Percentiles rank a stretch among this genome's conserved stretches.
Conservation (phyloP, 768 basidiomycete genomes). For the Tricholomella constricta region DNA sequence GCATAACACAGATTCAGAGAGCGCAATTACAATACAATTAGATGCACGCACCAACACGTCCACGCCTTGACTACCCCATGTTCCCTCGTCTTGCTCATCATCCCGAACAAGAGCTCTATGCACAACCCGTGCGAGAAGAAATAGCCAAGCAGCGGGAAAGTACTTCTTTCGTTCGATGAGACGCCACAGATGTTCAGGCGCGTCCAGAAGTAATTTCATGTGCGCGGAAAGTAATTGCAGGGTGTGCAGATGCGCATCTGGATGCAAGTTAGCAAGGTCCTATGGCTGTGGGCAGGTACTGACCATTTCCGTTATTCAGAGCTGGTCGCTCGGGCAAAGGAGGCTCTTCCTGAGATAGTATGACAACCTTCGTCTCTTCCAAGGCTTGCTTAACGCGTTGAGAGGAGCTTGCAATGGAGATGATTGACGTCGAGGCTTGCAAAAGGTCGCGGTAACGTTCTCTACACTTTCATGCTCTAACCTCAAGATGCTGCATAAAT, state of each 20-base stretch:
- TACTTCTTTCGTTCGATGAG: conserved; percentile 80
- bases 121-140: conserved; percentile 82
- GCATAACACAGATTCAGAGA: background rate
- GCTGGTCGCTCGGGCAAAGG: conserved; percentile 44
- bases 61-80: conserved; percentile 60
- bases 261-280: conserved; percentile 2
- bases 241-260: conserved; percentile 68
- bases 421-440: conserved; percentile 84
- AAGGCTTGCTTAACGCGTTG: conserved; percentile 63
- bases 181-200: conserved; percentile 90
- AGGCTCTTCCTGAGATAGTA: conserved; percentile 49
- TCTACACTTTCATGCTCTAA: conserved; percentile 61
- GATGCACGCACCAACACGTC: conserved; percentile 55
- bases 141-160: conserved; percentile 85
- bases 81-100: conserved; percentile 63
- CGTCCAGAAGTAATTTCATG: conserved; percentile 88
- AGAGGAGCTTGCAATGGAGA: conserved; percentile 72
- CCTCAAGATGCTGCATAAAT: conserved; percentile 20
- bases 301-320: conserved; percentile 43
- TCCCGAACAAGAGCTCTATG: conserved; percentile 70
- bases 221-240: conserved; percentile 83
- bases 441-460: conserved; percentile 89
- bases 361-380: conserved; percentile 58
- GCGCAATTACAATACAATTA: background rate
- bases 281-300: conserved; percentile 11